Evolutionary conservation across 2,329 filamentous ascomycete genomes (phyloP).

Genomic region (Fusarium concolor): DNA sequence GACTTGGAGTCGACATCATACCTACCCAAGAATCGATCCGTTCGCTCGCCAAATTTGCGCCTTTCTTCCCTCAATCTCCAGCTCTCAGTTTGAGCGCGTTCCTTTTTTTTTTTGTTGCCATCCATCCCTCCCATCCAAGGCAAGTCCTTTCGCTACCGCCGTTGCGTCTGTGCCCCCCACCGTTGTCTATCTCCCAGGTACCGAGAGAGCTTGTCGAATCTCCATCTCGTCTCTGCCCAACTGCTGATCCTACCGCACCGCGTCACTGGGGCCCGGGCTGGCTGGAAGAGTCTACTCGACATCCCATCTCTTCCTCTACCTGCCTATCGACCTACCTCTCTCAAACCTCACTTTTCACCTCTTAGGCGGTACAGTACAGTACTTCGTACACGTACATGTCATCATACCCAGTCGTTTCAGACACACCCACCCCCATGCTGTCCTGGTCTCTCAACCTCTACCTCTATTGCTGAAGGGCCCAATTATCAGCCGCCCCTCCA

Average conservation of each 20-base stretch:
- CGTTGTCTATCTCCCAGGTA: conserved; percentile 40
- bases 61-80: conserved; percentile 37
- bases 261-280: conserved; percentile 42
- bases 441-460: conserved; percentile 46
- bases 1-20: conserved; percentile 47
- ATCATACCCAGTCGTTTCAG: conserved; percentile 48
- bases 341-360: conserved; percentile 37
- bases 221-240: conserved; percentile 48
- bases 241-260: conserved; percentile 48
- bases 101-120: conserved; percentile 3
- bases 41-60: conserved; percentile 42
- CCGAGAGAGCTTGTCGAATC: conserved; percentile 45
- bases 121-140: conserved; percentile 27
- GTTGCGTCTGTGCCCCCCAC: conserved; percentile 46
- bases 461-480: conserved; percentile 48
- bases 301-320: conserved; percentile 29
- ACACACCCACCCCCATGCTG: conserved; percentile 49
- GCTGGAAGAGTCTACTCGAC: conserved; percentile 37
- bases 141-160: conserved; percentile 37
- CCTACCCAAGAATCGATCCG: conserved; percentile 39
- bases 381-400: conserved; percentile 45
- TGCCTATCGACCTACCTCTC: conserved; percentile 35
- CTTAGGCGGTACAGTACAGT: conserved; percentile 35
- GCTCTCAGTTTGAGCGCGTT: conserved; percentile 29
- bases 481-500: conserved; percentile 47